Conservation (phyloP, 2,329 filamentous ascomycete genomes). For the Alternaria metachromatica region DNA sequence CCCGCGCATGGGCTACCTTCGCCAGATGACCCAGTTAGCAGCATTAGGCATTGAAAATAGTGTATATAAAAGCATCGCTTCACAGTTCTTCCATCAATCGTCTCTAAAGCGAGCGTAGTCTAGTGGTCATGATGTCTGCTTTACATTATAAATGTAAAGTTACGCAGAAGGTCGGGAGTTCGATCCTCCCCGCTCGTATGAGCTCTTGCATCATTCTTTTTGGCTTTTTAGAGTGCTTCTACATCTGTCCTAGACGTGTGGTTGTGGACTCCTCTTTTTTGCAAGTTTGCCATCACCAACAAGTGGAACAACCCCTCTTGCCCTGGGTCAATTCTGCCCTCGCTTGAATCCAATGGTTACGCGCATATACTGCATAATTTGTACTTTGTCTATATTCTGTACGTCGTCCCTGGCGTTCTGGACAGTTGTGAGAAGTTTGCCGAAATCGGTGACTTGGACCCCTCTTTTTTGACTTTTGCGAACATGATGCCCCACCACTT, state of each 20-base stretch:
- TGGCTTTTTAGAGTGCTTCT: slow-evolving; percentile 2
- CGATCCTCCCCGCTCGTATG: slow-evolving; percentile 45
- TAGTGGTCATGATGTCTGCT: slow-evolving; percentile 50
- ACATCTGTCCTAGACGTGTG: background rate
- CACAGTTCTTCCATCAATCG: background rate
- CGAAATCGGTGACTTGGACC: background rate
- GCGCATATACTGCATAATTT: background rate
- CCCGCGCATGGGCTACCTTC: background rate
- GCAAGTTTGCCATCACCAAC: background rate
- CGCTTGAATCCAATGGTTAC: background rate
- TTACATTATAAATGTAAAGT: slow-evolving; percentile 40
- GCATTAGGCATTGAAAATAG: rapidly evolving
- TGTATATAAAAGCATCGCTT: rapidly evolving
- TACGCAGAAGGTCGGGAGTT: slow-evolving; percentile 48
- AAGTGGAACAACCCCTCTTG: background rate
- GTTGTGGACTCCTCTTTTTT: background rate
- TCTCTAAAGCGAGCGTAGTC: slow-evolving; percentile 20
- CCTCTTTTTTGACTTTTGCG: slow-evolving; percentile 3
- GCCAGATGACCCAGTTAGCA: background rate
- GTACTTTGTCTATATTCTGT: background rate
- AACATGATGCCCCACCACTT: slow-evolving; percentile 5
- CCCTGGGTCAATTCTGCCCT: background rate
- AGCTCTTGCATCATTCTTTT: slow-evolving; percentile 25
- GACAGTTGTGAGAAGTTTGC: background rate
- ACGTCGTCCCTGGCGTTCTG: background rate